Evolutionary conservation across 2,329 filamentous ascomycete species (phyloP), one percentile per base, ranked within the genome.

Genomic region (Tolypocladium endophyticum): DNA sequence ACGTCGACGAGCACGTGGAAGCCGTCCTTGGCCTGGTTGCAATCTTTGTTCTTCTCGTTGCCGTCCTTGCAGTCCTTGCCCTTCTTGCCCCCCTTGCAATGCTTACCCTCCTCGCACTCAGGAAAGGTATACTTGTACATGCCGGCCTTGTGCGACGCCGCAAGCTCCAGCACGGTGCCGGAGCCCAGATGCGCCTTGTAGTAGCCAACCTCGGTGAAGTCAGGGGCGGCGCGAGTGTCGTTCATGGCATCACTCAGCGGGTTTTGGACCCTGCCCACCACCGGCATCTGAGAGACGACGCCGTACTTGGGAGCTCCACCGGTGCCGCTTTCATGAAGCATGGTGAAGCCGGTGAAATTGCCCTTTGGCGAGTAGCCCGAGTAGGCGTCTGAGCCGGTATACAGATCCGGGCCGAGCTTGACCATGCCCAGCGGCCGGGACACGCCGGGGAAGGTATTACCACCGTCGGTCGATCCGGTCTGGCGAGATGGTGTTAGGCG

Each of bases 241-340:
- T 80, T 82, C 39, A 82, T 74, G 62, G 81, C 73, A 62, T 82
- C 79, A 5, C 72, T 76, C 30, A 88, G 71, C 2, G 85, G 84
- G 60, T 87, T 80, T 9, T 64, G 65, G 50, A 85, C 70, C 20
- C 67, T 68, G 0, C 81, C 82, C 0, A 79, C 65, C 0, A 83
- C 70, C 0, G 82, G 84, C 70, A 86, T 76, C 69, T 86, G 84
- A 1, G 81, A 76, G 38, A 86, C 81, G 1, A 87, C 83, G 5
- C 87, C 87, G 61, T 89, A 89, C 69, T 88, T 89, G 1, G 87
- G 85, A 1, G 84, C 84, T 1, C 87, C 87, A 9, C 87, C 87
- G 0, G 86, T 89, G 3, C 86, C 85, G 61, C 81, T 82, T 67
- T 87, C 84, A 64, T 87, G 85, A 66, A 87, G 81, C 79, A 87